Evolutionary conservation across 345 rosid genomes (phyloP), one percentile per base, ranked within the genome.

Genomic region (Gynandropsis gynandra): DNA sequence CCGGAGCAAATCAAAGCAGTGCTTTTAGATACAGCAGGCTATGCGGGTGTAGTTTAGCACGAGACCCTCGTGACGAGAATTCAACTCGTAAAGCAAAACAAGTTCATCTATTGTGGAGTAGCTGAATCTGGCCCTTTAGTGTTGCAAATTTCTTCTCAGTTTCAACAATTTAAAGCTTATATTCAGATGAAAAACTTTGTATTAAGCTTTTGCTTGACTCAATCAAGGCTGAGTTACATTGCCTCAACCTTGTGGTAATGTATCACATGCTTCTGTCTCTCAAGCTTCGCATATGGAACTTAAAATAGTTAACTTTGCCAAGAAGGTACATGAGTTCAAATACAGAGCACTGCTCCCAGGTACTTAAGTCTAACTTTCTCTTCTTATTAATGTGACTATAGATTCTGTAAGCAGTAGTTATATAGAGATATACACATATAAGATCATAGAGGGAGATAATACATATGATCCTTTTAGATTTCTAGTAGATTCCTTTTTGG

Each of bases 1-100:
- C 92, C 96, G 9, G 95, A 90, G 65, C 88, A 87, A 54, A 90
- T 90, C 78, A 82, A 87, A 74, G 80, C 96, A 34, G 76, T 77
- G 47, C 95, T 90, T 19, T 62, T 87, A 54, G 98, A 90, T 61
- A 76, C 92, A 0, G 95, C 80, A 2, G 92, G 90, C 37, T 72
- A 67, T 53, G 73, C 70, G 29, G 75, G 79, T 51, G 54, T 73
- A 64, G 47, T 71, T 41, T 65, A 59, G 58, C 37, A 38, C 27
- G 10, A 29, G 0, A 24, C 16, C 47, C 36, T 42, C 44, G 48
- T 8, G 18, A 38, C 21, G 38, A 18, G n/a, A n/a, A n/a, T n/a
- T n/a, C n/a, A n/a, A n/a, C n/a, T n/a, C n/a, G n/a, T n/a, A n/a
- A n/a, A n/a, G n/a, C n/a, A n/a, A n/a, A n/a, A n/a, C n/a, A n/a